Base-by-base conservation (phyloP, 1,284 basidiomycete genomes). In the Grifola frondosa region DNA sequence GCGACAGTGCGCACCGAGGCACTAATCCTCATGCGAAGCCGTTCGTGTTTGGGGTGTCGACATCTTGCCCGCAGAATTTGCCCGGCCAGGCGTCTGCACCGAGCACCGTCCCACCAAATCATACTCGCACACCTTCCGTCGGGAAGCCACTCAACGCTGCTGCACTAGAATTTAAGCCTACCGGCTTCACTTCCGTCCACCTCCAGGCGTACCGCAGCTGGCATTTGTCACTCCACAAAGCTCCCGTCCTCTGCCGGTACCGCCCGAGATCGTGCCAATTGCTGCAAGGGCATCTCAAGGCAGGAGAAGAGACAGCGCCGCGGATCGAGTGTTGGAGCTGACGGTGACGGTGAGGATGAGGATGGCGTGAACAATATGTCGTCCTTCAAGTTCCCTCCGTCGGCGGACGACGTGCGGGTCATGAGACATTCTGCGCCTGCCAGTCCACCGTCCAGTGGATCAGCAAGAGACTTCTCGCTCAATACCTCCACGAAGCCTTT, bases 1-100 rank as follows among this genome's bases (percentile, higher is more conserved):
- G 25, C 55, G 44, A 39, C 60, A 48, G 50, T 52, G 49, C 57
- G 61, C 10, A 54, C 50, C 1, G 71, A 62, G 48, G 62, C 75
- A 2, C 75, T 91, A 91, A 91, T 59, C 88, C 88, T 0, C 71
- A 78, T 42, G 88, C 88, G 9, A 88, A 87, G 57, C 85, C 88
- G 0, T 91, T 91, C 50, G 81, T 88, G 7, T 90, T 90, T 61
- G 86, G 84, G 36, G 16, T 59, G 33, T 29, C 50, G 55, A n/a
- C 54, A 40, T 51, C 51, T 11, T 52, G 48, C 44, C 40, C 49
- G 0, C 25, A 44, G 12, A 43, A 46, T 17, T 29, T 49, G 13
- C 47, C 51, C 31, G 22, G 39, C 17, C 46, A 33, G 60, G 61
- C 46, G 56, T 66, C 48, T 11, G 49, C 54, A 22, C n/a, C n/a